Evolutionary conservation across 495 filamentous ascomycete species (phyloP).

Genomic region (Penicillium turbatum): DNA sequence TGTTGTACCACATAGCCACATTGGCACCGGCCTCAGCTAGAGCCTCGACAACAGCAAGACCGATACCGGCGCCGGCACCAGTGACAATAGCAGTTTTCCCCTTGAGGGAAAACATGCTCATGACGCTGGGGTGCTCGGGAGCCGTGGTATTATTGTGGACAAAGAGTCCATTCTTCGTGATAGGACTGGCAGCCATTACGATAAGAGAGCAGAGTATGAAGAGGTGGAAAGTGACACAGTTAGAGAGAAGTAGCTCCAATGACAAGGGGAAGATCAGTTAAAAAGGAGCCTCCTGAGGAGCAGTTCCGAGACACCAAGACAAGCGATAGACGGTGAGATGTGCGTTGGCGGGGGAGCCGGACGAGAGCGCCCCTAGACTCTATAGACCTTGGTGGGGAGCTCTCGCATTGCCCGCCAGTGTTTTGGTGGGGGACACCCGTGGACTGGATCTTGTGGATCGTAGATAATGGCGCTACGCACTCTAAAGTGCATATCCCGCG

Average conservation of each 20-base stretch:
- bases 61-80: conserved; percentile 79
- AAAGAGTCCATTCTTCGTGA: conserved; percentile 49
- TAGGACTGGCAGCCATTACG: conserved; percentile 34
- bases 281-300: conserved; percentile 12
- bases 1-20: conserved; percentile 83
- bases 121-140: conserved; percentile 57
- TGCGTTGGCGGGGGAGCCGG: conserved; percentile 8
- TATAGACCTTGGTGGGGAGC: conserved; percentile 2
- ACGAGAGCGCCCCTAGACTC: neutral
- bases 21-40: conserved; percentile 83
- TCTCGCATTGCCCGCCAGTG: conserved; percentile 2
- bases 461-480: conserved; percentile 13
- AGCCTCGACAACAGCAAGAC: conserved; percentile 68
- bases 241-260: neutral
- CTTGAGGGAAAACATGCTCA: conserved; percentile 79
- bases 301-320: neutral
- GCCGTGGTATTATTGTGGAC: conserved; percentile 56
- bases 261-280: conserved; percentile 6
- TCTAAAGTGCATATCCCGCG: neutral
- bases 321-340: conserved; percentile 10
- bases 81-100: conserved; percentile 81
- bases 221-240: neutral
- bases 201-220: neutral
- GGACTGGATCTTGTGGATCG: conserved; percentile 3
- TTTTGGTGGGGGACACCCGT: neutral